These are phyloP conservation scores for Phlyctochytrium arcticum DNA, from an alignment of 192 early-diverging fungal species.

Conservation along the genomic window DNA sequence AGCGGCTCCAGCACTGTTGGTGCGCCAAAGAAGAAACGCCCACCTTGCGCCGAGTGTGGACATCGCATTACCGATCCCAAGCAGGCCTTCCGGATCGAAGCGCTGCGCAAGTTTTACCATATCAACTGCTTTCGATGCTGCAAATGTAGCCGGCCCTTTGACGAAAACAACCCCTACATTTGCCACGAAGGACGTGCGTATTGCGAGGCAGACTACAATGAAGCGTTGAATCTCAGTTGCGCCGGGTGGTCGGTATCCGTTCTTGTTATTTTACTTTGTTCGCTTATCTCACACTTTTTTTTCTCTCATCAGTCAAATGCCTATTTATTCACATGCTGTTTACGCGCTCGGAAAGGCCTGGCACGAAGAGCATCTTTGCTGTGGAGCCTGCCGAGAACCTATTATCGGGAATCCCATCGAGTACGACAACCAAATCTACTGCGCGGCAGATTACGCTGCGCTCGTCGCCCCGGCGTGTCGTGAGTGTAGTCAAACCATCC, in stretches of 20 bases:
- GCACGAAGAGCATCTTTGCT: constrained; percentile 34
- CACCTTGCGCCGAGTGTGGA: constrained; percentile 21
- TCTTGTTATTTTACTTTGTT: constrained; percentile 23
- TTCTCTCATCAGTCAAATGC: constrained; percentile 64
- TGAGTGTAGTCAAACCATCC: constrained; percentile 55
- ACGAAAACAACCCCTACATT: constrained; percentile 43
- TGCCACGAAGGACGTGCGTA: constrained; percentile 58
- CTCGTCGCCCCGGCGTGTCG: constrained; percentile 66
- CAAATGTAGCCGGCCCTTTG: constrained; percentile 47
- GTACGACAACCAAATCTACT: constrained; percentile 63
- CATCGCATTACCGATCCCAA: constrained; percentile 11
- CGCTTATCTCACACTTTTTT: constrained; percentile 38
- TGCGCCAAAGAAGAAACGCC: background rate
- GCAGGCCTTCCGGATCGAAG: constrained; percentile 30
- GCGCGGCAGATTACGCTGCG: constrained; percentile 62
- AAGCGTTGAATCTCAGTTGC: constrained; percentile 40
- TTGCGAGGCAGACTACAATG: constrained; percentile 58
- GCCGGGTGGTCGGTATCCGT: constrained; percentile 47
- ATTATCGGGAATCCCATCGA: constrained; percentile 39
- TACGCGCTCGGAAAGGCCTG: constrained; percentile 31
- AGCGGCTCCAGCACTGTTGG: background rate
- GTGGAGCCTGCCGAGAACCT: constrained; percentile 26
- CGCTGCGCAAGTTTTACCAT: constrained; percentile 15
- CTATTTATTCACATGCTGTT: constrained; percentile 49
- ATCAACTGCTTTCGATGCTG: constrained; percentile 39